phyloP scores from a whole-genome alignment of 2,329 filamentous ascomycete genomes.

The Fusarium fracticaudum region DNA sequence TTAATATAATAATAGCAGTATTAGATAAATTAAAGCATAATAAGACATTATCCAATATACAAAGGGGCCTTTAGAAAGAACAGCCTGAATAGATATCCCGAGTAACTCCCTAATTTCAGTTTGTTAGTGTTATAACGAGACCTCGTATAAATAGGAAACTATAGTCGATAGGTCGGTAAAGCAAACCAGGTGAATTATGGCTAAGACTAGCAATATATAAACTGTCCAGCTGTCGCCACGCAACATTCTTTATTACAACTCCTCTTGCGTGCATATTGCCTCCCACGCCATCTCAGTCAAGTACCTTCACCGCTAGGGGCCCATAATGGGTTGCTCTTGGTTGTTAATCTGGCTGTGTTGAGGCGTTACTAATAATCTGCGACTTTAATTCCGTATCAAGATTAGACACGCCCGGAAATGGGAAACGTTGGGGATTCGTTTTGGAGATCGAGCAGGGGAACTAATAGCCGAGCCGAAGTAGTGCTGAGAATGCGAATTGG shows the following conservation, averaged over 20 bases:
- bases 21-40: accelerated
- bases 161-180: neutral
- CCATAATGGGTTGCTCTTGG: neutral
- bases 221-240: neutral
- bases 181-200: neutral
- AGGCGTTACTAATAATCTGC: neutral
- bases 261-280: accelerated
- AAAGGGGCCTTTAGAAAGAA: accelerated
- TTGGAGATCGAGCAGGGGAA: neutral
- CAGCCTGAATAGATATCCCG: accelerated
- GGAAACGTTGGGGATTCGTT: neutral
- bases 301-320: neutral
- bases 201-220: neutral
- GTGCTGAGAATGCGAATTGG: neutral
- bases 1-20: too few species aligned
- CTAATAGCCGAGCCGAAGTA: neutral
- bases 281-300: neutral
- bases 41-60: neutral
- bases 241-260: neutral
- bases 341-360: neutral
- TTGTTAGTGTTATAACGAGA: neutral
- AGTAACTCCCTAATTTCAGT: neutral
- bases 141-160: accelerated
- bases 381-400: neutral
- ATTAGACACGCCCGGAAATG: neutral